Evolutionary conservation across 768 basidiomycete species (phyloP).

Genomic region (Tylopilus sp.): DNA sequence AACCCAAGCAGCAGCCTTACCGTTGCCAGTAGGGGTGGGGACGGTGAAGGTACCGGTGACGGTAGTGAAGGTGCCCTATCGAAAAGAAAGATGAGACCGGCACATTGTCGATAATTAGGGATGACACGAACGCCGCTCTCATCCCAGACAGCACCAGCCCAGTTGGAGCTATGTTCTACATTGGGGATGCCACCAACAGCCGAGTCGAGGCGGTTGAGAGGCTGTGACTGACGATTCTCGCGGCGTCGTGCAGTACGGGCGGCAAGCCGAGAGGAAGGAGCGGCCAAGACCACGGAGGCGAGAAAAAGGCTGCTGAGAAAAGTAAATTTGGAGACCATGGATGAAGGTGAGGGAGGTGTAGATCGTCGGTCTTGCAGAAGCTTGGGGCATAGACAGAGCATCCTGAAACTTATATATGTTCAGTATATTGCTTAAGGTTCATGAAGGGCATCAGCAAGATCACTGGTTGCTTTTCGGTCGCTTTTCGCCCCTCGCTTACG

Average conservation of each 20-base stretch:
- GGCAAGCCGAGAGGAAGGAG: too few relatives aligned
- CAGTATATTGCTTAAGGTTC: not conserved
- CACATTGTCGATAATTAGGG: not conserved
- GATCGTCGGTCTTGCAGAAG: not conserved
- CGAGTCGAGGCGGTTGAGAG: not conserved
- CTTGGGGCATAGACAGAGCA: not conserved
- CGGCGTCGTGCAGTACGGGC: slow-evolving; percentile 6
- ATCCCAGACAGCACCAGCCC: too few relatives aligned
- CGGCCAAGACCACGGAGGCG: slow-evolving; percentile 14
- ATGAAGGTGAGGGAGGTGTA: not conserved
- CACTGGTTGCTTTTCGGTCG: too few relatives aligned
- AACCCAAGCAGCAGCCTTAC: too few relatives aligned
- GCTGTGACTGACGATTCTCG: too few relatives aligned
- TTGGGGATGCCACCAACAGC: not conserved
- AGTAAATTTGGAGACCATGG: slow-evolving; percentile 21
- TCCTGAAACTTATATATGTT: slow-evolving; percentile 12
- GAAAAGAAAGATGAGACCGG: slow-evolving; percentile 1
- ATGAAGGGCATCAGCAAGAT: not conserved
- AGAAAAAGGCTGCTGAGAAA: too few relatives aligned
- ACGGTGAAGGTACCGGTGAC: too few relatives aligned
- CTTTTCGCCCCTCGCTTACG: too few relatives aligned
- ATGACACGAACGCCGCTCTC: too few relatives aligned
- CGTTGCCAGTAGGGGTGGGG: too few relatives aligned
- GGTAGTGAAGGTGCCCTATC: slow-evolving; percentile 23
- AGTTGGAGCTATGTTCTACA: slow-evolving; percentile 11